Evolutionary conservation across 2,329 filamentous ascomycete genomes (phyloP), one percentile per base, ranked within the genome.

Genomic region (Aspergillus sp.): DNA sequence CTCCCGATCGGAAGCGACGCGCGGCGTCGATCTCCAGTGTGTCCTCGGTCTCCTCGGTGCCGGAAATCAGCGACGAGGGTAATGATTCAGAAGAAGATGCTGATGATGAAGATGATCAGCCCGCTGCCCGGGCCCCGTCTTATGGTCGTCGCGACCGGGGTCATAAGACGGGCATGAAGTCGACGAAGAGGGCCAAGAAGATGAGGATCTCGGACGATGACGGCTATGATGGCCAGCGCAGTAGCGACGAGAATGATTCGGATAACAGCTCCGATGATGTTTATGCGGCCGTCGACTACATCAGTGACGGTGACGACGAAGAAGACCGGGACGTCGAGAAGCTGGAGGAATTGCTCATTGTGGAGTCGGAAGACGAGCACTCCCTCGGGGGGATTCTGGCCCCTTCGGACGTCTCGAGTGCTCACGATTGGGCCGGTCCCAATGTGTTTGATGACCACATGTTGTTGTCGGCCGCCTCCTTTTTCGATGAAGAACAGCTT

Each of bases 281-380:
- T 51, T 91, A 91, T 70, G 88, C 85, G 1, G 88, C 80, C 34
- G 87, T 95, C 54, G 88, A 93, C 66, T 84, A 91, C 47, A 87
- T 95, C 55, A 89, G 83, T 60, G 89, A 92, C 62, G 87, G 84
- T 10, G 89, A 92, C 57, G 87, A 92, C 58, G 87, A 90, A 58
- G 89, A 93, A 69, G 87, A 93, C 70, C 84, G 88, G 59, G 84
- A 89, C 78, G 84, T 93, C 51, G 82, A 88, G 65, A 83, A 86
- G 78, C 81, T 85, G 77, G 89, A 94, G 81, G 89, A 91, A 76
- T 81, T 85, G 70, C 83, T 87, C 61, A 89, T 92, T 57, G 77
- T 89, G 32, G 68, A 72, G 47, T 73, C 71, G 5, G 72, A 75
- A 50, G 66, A 68, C 52, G 68, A 71, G 40, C 62, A 70, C 21